Conservation (phyloP, 306 rosid species). For the Prosopis cineraria region DNA sequence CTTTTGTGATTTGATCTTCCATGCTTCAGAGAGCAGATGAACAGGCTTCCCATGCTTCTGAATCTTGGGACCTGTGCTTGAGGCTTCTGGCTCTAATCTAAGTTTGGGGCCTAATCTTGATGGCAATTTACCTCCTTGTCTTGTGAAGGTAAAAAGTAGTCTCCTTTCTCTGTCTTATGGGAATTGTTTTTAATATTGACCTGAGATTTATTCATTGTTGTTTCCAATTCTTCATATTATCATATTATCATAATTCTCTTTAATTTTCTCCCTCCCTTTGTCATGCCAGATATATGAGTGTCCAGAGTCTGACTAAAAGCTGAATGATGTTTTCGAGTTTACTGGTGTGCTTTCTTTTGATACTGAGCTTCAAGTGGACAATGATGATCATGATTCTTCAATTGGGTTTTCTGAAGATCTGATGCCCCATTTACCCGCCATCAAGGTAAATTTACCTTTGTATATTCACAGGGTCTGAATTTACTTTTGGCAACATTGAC, state of each 20-base stretch:
- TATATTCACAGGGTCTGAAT: background rate
- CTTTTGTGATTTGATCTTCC: constrained; percentile 4
- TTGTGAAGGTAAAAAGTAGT: constrained; percentile 63
- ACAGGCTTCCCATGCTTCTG: constrained; percentile 44
- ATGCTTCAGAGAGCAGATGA: constrained; percentile 70
- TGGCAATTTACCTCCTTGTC: constrained; percentile 53
- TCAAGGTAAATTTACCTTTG: constrained; percentile 47
- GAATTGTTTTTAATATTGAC: constrained; percentile 2
- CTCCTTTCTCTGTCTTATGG: background rate
- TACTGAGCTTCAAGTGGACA: constrained; percentile 57
- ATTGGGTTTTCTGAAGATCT: constrained; percentile 59
- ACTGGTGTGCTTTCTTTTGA: constrained; percentile 74
- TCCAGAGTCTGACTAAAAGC: constrained; percentile 75
- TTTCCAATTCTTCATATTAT: constrained; percentile 16
- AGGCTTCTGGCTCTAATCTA: constrained; percentile 42
- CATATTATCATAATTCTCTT: constrained; percentile 4
- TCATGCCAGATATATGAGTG: constrained; percentile 72
- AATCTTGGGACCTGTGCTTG: constrained; percentile 37
- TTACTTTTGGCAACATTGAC: background rate
- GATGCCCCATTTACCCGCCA: constrained; percentile 52
- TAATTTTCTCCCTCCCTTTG: constrained; percentile 1
- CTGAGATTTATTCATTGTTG: background rate
- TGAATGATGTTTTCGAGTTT: constrained; percentile 89
- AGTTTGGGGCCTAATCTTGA: constrained; percentile 32
- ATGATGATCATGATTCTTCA: constrained; percentile 50